These are phyloP conservation scores for Aspergillus sp. DNA, from an alignment of 2,329 filamentous ascomycete species.

Conservation along the genomic window DNA sequence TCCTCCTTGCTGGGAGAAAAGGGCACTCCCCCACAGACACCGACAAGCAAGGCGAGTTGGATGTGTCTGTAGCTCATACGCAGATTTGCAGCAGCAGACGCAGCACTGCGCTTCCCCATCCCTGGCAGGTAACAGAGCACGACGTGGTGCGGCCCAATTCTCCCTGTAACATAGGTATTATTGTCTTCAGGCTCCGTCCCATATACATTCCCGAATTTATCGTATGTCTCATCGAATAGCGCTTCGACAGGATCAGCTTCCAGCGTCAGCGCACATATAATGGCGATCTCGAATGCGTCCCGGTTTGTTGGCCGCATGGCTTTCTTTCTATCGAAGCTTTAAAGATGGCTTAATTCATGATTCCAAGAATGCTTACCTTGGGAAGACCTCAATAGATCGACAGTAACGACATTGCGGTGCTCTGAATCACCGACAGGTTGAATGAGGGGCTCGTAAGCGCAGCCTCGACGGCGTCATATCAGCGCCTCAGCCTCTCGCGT, in stretches of 20 bases:
- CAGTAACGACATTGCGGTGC: too few species aligned
- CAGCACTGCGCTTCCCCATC: not conserved
- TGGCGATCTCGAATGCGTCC: not conserved
- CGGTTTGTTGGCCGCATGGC: not conserved
- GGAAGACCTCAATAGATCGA: too few species aligned
- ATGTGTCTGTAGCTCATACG: not conserved
- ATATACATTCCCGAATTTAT: not conserved
- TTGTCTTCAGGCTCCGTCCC: not conserved
- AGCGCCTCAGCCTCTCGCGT: too few species aligned
- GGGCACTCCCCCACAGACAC: not conserved
- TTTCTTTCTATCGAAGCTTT: too few species aligned
- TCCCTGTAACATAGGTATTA: not conserved
- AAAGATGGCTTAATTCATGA: too few species aligned
- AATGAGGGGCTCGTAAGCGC: too few species aligned
- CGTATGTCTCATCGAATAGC: slow-evolving; percentile 2
- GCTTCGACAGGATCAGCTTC: slow-evolving; percentile 3
- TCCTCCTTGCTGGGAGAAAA: not conserved
- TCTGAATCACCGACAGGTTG: too few species aligned
- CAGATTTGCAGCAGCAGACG: not conserved
- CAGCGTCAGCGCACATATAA: not conserved
- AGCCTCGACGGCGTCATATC: too few species aligned
- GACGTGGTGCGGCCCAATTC: not conserved
- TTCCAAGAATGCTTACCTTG: too few species aligned
- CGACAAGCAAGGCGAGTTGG: not conserved
- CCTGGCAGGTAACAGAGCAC: slow-evolving; percentile 3